Evolutionary conservation across 1,284 basidiomycete species (phyloP).

Genomic region (Volvariella surrecta): DNA sequence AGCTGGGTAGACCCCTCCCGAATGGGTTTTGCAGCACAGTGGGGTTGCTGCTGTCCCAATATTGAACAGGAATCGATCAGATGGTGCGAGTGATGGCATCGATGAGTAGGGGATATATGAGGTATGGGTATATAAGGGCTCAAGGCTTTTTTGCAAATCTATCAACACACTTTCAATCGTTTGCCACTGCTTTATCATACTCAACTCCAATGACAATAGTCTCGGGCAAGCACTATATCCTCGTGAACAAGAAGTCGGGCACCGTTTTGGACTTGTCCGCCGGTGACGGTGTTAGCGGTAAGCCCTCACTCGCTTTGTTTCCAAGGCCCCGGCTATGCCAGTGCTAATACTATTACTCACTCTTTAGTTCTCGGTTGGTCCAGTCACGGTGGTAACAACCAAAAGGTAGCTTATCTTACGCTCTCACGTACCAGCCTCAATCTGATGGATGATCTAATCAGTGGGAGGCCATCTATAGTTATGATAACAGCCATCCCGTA

Average conservation of each 20-base stretch:
- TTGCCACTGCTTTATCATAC: no score
- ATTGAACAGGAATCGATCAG: no score
- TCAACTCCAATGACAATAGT: slow-evolving; percentile 5
- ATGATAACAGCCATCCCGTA: background rate
- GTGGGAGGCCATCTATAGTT: background rate
- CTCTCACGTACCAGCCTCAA: background rate
- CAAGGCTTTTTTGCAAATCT: no score
- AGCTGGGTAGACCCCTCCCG: no score
- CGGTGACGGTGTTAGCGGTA: slow-evolving; percentile 9
- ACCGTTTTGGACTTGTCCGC: slow-evolving; percentile 18
- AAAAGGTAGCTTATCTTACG: background rate
- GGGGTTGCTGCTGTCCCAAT: no score
- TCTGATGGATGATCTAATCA: background rate
- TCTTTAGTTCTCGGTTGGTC: background rate
- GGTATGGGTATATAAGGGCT: no score
- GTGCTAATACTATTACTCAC: background rate
- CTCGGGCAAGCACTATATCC: slow-evolving; percentile 12
- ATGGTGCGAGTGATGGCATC: no score
- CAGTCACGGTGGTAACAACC: slow-evolving; percentile 1
- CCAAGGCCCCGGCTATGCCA: background rate
- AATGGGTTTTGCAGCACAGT: no score
- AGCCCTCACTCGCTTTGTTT: background rate
- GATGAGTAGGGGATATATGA: no score
- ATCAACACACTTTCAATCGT: no score
- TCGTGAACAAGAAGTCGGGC: slow-evolving; percentile 16